Conservation (phyloP, 768 basidiomycete genomes). For the Russula virescens region DNA sequence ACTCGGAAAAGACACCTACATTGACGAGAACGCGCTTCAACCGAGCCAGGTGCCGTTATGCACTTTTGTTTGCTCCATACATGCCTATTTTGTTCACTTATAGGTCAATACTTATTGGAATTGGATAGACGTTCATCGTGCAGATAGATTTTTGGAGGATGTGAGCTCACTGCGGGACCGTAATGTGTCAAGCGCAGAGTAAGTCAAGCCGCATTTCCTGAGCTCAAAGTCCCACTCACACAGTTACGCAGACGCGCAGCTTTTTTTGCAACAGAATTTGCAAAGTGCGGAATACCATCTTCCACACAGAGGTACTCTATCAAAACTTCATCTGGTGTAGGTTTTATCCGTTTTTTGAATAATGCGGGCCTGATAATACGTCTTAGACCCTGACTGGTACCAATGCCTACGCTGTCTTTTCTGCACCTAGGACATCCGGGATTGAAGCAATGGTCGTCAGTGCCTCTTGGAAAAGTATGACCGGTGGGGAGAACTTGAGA, state of each 20-base stretch:
- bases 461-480: slow-evolving; percentile 81
- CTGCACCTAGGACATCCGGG: slow-evolving; percentile 87
- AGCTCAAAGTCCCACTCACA: slow-evolving; percentile 4
- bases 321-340: slow-evolving; percentile 45
- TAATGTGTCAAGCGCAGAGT: slow-evolving; percentile 71
- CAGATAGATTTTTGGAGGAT: slow-evolving; percentile 73
- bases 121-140: slow-evolving; percentile 85
- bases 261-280: slow-evolving; percentile 58
- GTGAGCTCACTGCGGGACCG: slow-evolving; percentile 56
- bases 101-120: slow-evolving; percentile 90
- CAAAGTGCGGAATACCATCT: slow-evolving; percentile 65
- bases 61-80: not conserved
- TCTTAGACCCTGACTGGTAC: slow-evolving; percentile 52
- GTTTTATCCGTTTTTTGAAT: slow-evolving; percentile 22
- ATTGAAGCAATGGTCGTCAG: slow-evolving; percentile 88
- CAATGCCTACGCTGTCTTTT: slow-evolving; percentile 78
- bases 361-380: slow-evolving; percentile 7
- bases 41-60: slow-evolving; percentile 67
- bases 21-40: slow-evolving; percentile 94
- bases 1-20: slow-evolving; percentile 66
- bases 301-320: slow-evolving; percentile 67
- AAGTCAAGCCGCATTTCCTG: slow-evolving; percentile 31
- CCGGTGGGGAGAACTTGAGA: slow-evolving; percentile 68
- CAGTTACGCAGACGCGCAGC: slow-evolving; percentile 50
- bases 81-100: not conserved